phyloP scores from a whole-genome alignment of 495 filamentous ascomycete genomes.

The Aspergillus bertholletiae region DNA sequence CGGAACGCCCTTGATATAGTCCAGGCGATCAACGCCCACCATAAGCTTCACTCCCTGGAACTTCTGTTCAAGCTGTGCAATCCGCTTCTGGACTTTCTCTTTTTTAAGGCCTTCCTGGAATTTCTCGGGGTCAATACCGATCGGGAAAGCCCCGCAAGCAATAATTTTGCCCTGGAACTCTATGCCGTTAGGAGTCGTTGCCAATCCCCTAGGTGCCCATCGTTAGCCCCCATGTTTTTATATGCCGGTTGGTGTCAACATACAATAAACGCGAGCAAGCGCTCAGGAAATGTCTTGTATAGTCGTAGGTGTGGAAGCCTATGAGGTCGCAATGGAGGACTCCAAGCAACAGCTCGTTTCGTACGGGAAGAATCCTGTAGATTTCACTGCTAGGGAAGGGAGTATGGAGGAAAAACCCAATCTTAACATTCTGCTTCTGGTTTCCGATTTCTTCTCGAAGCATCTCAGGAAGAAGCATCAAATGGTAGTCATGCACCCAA shows the following conservation, averaged over 20 bases:
- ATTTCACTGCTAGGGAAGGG: conserved; percentile 98
- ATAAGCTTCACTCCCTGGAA: conserved; percentile 96
- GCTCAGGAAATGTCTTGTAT: conserved; percentile 90
- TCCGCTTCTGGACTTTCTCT: conserved; percentile 80
- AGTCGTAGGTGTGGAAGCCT: conserved; percentile 97
- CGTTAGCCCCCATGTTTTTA: conserved; percentile 4
- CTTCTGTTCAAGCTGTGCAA: conserved; percentile 78
- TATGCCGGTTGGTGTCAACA: conserved; percentile 23
- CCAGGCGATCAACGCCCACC: conserved; percentile 91
- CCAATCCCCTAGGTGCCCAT: conserved; percentile 51
- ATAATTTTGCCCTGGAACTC: conserved; percentile 81
- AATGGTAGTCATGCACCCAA: conserved; percentile 97
- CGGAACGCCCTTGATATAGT: conserved; percentile 97
- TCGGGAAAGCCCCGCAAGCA: conserved; percentile 89
- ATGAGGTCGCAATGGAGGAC: conserved; percentile 89
- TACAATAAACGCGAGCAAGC: conserved; percentile 87
- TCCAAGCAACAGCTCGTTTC: conserved; percentile 80
- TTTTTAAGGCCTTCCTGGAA: conserved; percentile 85
- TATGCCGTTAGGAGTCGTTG: conserved; percentile 85
- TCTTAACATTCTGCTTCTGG: conserved; percentile 79
- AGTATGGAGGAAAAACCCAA: conserved; percentile 96
- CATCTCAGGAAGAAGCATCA: conserved; percentile 95
- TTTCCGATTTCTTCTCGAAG: conserved; percentile 78
- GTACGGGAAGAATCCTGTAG: conserved; percentile 89
- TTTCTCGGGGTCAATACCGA: conserved; percentile 95